phyloP scores from a whole-genome alignment of 352 stramenopile genomes.

The Pythium myriotylum region DNA sequence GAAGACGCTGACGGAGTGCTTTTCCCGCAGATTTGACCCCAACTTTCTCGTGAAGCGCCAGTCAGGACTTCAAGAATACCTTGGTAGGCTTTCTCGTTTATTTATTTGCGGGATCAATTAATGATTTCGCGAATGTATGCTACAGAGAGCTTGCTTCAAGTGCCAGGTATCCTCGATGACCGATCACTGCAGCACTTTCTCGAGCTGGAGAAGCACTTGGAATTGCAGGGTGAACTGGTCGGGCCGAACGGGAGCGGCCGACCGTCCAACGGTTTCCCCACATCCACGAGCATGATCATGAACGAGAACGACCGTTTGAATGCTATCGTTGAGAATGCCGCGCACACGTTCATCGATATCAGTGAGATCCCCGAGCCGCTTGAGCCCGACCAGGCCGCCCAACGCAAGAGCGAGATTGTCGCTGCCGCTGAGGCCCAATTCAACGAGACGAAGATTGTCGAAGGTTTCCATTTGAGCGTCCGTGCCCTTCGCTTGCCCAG shows the following conservation, averaged over 20 bases:
- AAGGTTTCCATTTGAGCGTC: constrained; percentile 55
- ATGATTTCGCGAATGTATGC: too few species aligned
- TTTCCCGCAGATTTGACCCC: constrained; percentile 64
- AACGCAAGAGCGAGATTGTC: constrained; percentile 81
- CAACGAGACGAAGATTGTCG: constrained; percentile 52
- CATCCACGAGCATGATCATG: constrained; percentile 53
- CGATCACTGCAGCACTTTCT: constrained; percentile 78
- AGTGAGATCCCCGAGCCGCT: constrained; percentile 80
- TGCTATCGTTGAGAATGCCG: constrained; percentile 74
- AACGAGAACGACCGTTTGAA: constrained; percentile 80
- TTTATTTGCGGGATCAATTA: too few species aligned
- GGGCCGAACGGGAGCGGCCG: constrained; percentile 30
- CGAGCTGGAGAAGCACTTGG: constrained; percentile 80
- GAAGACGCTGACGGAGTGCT: neutral
- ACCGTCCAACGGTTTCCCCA: constrained; percentile 48
- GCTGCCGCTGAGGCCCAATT: constrained; percentile 47
- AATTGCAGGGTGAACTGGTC: constrained; percentile 54
- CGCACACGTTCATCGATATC: constrained; percentile 83
- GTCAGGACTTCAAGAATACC: constrained; percentile 70
- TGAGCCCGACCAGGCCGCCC: constrained; percentile 72
- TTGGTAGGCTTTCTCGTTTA: constrained; percentile 37
- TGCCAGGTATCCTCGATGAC: constrained; percentile 78
- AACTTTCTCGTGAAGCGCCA: constrained; percentile 84
- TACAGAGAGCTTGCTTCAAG: constrained; percentile 55
- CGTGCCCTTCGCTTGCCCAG: constrained; percentile 45